phyloP scores from a whole-genome alignment of 257 asterid species.

The Striga asiatica region DNA sequence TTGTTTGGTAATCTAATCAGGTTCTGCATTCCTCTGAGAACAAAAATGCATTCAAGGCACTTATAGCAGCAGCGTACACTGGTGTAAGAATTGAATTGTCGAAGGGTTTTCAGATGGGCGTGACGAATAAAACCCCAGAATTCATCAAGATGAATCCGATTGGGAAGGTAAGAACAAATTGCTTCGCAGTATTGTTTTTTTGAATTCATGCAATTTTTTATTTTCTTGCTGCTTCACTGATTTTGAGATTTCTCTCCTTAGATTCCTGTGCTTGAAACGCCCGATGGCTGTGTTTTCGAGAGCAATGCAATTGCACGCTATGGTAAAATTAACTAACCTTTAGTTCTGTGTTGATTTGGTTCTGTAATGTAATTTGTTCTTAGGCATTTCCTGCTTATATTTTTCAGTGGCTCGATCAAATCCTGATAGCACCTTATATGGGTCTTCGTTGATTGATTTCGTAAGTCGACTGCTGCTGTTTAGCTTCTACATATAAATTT shows the following conservation, averaged over 20 bases:
- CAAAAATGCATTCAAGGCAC: constrained; percentile 51
- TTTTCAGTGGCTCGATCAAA: constrained; percentile 46
- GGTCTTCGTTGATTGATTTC: constrained; percentile 60
- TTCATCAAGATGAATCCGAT: constrained; percentile 81
- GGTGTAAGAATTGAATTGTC: constrained; percentile 50
- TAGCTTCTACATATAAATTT: background rate
- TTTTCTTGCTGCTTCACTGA: background rate
- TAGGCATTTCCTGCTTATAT: background rate
- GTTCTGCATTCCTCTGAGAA: constrained; percentile 47
- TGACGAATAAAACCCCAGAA: constrained; percentile 67
- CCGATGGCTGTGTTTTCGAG: constrained; percentile 78
- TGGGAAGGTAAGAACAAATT: constrained; percentile 46
- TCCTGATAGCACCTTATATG: constrained; percentile 41
- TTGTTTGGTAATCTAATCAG: constrained; percentile 21
- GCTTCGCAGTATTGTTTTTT: background rate
- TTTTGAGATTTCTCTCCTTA: constrained; percentile 16
- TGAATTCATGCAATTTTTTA: too few relatives aligned
- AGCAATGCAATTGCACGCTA: constrained; percentile 96
- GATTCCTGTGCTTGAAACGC: constrained; percentile 92
- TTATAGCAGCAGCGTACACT: constrained; percentile 47
- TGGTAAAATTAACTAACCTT: constrained; percentile 26
- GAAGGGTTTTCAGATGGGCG: constrained; percentile 62
- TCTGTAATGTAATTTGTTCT: background rate
- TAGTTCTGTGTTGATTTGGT: background rate
- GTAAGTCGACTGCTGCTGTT: constrained; percentile 29